Evolutionary conservation across 1,284 basidiomycete species (phyloP).

Genomic region (Mrakiaceae sp.): DNA sequence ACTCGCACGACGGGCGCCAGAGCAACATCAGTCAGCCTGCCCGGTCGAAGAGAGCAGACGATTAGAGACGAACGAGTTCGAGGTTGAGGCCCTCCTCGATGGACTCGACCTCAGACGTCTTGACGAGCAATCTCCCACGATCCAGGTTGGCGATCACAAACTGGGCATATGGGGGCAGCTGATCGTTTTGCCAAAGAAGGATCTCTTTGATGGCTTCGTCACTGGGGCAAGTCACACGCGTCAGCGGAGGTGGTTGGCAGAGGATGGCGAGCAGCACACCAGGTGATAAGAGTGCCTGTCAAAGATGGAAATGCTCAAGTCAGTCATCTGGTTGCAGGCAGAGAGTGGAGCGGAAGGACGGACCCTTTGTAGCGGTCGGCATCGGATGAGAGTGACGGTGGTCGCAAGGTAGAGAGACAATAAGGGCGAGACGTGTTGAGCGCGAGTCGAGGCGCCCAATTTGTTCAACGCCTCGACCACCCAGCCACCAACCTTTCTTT

Average conservation of each 20-base stretch:
- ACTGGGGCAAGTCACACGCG: background rate
- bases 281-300: constrained; percentile 7
- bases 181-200: constrained; percentile 12
- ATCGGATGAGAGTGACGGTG: background rate
- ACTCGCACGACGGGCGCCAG: background rate
- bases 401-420: too few species aligned
- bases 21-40: background rate
- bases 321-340: background rate
- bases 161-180: constrained; percentile 2
- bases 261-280: background rate
- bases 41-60: background rate
- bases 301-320: background rate
- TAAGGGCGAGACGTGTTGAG: too few species aligned
- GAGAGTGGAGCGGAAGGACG: background rate
- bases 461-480: too few species aligned
- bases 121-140: constrained; percentile 8
- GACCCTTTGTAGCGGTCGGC: background rate
- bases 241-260: background rate
- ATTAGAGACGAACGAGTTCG: background rate
- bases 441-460: too few species aligned
- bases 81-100: constrained; percentile 7
- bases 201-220: constrained; percentile 14
- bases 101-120: constrained; percentile 6
- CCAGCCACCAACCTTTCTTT: too few species aligned
- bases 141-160: constrained; percentile 13